A percentile compares a stretch with the other conserved stretches of the same genome.
Conservation (phyloP, 1,139 yeast genomes). For the Lodderomyces metapsilosis region DNA sequence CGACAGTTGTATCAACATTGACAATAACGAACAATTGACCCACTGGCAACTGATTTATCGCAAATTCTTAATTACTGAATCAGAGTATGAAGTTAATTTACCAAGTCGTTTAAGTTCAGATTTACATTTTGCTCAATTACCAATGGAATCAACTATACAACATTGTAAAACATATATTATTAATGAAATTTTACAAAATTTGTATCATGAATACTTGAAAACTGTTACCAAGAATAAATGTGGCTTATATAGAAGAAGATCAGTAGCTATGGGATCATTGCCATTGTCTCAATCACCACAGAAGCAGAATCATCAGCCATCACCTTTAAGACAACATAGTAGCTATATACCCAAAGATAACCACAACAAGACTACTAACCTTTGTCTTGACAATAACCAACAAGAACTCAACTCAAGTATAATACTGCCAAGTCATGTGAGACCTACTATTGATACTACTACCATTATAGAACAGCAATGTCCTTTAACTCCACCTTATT, state of each 20-base stretch:
- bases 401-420: neutral
- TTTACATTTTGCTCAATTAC: slow-evolving; percentile 8
- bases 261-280: neutral
- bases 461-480: neutral
- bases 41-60: slow-evolving; percentile 14
- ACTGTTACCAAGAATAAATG: slow-evolving; percentile 3
- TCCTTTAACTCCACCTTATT: slow-evolving; percentile 1
- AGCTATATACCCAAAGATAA: no score
- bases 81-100: slow-evolving; percentile 15
- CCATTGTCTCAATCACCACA: neutral
- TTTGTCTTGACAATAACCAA: no score
- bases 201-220: slow-evolving; percentile 14
- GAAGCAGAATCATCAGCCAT: no score
- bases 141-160: slow-evolving; percentile 7
- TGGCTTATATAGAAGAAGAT: slow-evolving; percentile 3
- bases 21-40: neutral
- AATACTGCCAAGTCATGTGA: neutral
- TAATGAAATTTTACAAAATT: slow-evolving; percentile 14
- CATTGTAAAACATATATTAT: slow-evolving; percentile 13
- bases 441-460: neutral
- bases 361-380: neutral
- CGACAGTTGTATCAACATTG: no score
- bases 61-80: slow-evolving; percentile 12
- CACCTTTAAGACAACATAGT: no score
- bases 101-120: slow-evolving; percentile 13